Evolutionary conservation across 192 early-diverging fungal genomes (phyloP).

Genomic region (Entomortierella chlamydospora): DNA sequence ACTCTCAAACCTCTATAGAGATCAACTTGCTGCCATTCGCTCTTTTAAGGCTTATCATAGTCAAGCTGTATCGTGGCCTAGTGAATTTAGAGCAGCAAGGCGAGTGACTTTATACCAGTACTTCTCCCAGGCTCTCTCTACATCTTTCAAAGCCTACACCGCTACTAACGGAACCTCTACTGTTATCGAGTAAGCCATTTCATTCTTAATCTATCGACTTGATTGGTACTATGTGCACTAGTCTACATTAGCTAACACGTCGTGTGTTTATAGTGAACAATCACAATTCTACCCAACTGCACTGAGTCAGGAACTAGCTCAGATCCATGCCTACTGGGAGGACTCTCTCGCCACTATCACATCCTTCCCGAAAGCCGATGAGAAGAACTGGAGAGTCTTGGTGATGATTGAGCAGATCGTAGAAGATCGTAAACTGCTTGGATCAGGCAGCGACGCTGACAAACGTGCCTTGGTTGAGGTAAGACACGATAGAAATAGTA

Average conservation of each 20-base stretch:
- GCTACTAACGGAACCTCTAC: constrained; percentile 6
- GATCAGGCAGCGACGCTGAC: constrained; percentile 62
- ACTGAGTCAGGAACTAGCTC: constrained; percentile 61
- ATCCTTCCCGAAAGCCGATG: constrained; percentile 71
- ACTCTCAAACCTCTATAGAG: neutral
- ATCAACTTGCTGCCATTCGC: constrained; percentile 36
- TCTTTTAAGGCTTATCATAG: constrained; percentile 41
- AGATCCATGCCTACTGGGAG: constrained; percentile 70
- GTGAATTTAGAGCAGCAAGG: constrained; percentile 30
- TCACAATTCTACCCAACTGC: constrained; percentile 44
- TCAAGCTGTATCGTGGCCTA: constrained; percentile 22
- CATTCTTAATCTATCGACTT: no score
- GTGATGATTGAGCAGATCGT: constrained; percentile 72
- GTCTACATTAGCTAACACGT: neutral
- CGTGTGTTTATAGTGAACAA: constrained; percentile 25
- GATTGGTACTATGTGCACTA: no score
- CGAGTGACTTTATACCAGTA: constrained; percentile 32
- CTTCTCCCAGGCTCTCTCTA: constrained; percentile 16
- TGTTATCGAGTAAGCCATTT: constrained; percentile 14
- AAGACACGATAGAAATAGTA: neutral
- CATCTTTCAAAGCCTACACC: constrained; percentile 11
- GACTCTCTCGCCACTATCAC: constrained; percentile 64
- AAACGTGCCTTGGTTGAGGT: constrained; percentile 67
- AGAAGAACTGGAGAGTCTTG: constrained; percentile 66
- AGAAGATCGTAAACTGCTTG: constrained; percentile 65